Evolutionary conservation across 2,329 filamentous ascomycete species (phyloP), one percentile per base, ranked within the genome.

Genomic region (Penicillium sp.): DNA sequence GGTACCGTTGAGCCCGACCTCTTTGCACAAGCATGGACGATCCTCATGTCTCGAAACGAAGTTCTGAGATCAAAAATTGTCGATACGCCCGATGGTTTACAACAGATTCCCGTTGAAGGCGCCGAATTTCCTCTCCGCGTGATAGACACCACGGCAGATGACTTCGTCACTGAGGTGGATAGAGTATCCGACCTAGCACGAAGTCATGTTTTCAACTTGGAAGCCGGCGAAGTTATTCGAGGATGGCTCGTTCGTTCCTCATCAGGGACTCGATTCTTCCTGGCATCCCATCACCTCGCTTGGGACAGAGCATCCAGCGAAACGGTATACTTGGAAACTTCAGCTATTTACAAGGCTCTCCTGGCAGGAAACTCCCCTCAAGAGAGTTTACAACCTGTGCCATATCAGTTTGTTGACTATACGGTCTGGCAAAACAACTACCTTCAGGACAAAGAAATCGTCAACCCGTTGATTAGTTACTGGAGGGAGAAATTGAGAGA

Each of bases 231-330:
- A 26, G 18, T 53, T 16, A 53, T 53, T 26, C 50, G 50, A 21
- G 40, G 50, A 8, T 53, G 50, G 50, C 23, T 53, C 3, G 18
- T 53, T 12, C 35, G 38, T 18, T 53, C 50, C 20, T n/a, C 50
- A 33, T 18, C 23, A 23, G 30, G 28, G 7, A 20, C 33, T 33
- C 35, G 38, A 16, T 53, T 53, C 50, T 53, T 53, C 23, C 24
- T 53, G 14, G 50, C 50, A 3, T 53, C 50, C 45, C 50, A 53
- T 45, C 50, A 53, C 24, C 35, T 53, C 18, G 50, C 50, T n/a
- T 53, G 50, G 50, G 50, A 53, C 30, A 33, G 50, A n/a, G 23
- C 50, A 8, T 53, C 50, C 26, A 28, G 26, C 8, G 26, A 28
- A 28, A 28, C 26, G 5, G 50, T 53, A 28, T 53, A 43, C 50